Conservation (phyloP, 495 filamentous ascomycete species). For the Aspergillus funiculosus region DNA sequence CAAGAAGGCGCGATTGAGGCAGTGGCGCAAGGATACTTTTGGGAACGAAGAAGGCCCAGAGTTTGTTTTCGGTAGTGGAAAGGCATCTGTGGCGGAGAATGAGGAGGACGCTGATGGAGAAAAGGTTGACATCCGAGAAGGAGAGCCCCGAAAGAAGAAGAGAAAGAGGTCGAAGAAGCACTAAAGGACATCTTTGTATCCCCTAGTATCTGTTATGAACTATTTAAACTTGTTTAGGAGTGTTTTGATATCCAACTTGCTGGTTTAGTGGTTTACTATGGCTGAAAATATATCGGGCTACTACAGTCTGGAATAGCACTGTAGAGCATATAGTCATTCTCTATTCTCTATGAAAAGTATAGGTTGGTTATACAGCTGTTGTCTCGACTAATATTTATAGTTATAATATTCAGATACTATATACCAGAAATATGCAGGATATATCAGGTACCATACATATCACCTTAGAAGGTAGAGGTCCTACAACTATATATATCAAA, state of each 20-base stretch:
- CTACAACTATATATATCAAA: neutral
- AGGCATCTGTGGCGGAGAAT: slow-evolving; percentile 22
- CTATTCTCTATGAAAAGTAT: too few relatives aligned
- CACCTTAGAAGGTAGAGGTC: too few relatives aligned
- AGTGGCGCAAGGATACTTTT: slow-evolving; percentile 93
- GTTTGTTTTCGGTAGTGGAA: slow-evolving; percentile 27
- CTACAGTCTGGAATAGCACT: too few relatives aligned
- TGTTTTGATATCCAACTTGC: slow-evolving; percentile 11
- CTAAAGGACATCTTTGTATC: slow-evolving; percentile 13
- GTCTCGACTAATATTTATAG: too few relatives aligned
- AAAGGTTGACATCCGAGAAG: slow-evolving; percentile 45
- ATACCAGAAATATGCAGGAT: too few relatives aligned
- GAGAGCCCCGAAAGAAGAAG: slow-evolving; percentile 40
- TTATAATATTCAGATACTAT: too few relatives aligned
- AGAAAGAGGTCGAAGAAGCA: slow-evolving; percentile 49
- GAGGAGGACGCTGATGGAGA: slow-evolving; percentile 22
- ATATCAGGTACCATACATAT: too few relatives aligned
- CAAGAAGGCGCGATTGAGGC: slow-evolving; percentile 81
- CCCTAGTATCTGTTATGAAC: neutral
- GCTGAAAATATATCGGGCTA: too few relatives aligned
- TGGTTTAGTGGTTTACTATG: too few relatives aligned
- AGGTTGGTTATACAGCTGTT: too few relatives aligned
- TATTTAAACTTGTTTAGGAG: slow-evolving; percentile 10
- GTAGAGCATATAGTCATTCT: too few relatives aligned
- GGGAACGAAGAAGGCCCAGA: slow-evolving; percentile 62